Evolutionary conservation across 371 early-diverging fungal genomes (phyloP), one percentile per base, ranked within the genome.

Genomic region (Mucor racemosus): DNA sequence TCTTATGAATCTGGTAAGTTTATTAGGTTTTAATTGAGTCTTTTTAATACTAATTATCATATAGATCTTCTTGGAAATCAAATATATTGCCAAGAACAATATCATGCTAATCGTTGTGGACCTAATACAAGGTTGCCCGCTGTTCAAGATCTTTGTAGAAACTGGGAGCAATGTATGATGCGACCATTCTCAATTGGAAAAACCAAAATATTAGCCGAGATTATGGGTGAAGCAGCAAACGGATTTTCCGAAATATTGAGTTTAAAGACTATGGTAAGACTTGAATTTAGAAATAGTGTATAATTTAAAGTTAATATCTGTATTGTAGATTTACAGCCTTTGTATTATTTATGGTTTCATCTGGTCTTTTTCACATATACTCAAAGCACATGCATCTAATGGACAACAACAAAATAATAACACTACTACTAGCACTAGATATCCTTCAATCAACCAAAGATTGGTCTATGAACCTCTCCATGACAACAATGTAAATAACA

Each of bases 1-100:
- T 34, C 26, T 6, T 73, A 69, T 60, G 73, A 73, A 35, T 59
- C 66, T 26, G 66, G 69, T 63, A 62, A 72, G 38, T 3, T 48
- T 10, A 26, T 26, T 26, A 21, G 6, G 26, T 3, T 26, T 31
- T 0, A 40, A 38, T 19, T 9, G 1, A 44, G n/a, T 15, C 44
- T 44, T 31, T 0, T 44, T 19, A 56, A 53, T 42, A 54, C 21
- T 44, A 15, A 13, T 17, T 17, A 15, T 15, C 21, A 34, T 31
- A 42, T 60, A 66, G 68, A 60, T 41, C 26, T 64, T 48, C 13
- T 67, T 10, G 58, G 42, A 5, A 53, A 66, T 0, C 63, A 69
- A 31, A 13, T 64, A 11, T 64, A 66, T 55, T 65, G 69, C 5
- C 74, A 66, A 21, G 56, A 66, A 33, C 59, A 66, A 19, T 73